These are phyloP conservation scores for Pseudognaphalium luteoalbum DNA, from an alignment of 129 eudicot genomes.

Conservation along the genomic window DNA sequence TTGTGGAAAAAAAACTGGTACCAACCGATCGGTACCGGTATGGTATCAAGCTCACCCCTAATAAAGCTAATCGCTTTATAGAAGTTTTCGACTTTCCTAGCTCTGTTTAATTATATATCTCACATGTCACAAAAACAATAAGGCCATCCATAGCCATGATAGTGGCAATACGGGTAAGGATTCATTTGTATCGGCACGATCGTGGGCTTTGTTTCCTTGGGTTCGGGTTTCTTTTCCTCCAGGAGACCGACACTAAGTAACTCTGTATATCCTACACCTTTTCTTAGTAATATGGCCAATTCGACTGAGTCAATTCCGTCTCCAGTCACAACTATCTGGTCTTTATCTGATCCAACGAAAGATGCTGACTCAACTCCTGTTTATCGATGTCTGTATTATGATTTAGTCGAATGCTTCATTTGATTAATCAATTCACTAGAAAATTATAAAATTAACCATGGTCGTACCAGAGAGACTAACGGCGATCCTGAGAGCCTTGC, in stretches of 20 bases:
- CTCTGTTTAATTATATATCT: too few species aligned
- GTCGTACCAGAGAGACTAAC: constrained; percentile 33
- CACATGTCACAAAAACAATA: too few species aligned
- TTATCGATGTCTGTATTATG: not conserved
- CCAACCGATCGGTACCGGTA: too few species aligned
- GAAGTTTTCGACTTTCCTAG: too few species aligned
- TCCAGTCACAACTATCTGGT: constrained; percentile 38
- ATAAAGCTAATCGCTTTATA: too few species aligned
- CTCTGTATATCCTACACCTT: constrained; percentile 31
- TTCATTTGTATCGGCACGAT: too few species aligned
- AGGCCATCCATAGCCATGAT: too few species aligned
- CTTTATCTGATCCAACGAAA: constrained; percentile 27
- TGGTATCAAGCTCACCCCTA: too few species aligned
- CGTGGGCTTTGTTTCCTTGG: constrained; percentile 3
- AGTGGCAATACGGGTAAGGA: too few species aligned
- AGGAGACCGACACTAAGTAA: constrained; percentile 33
- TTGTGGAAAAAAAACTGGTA: too few species aligned
- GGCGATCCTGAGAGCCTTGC: constrained; percentile 34
- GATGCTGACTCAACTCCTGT: constrained; percentile 42
- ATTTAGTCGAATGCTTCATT: not conserved
- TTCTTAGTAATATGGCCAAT: constrained; percentile 29
- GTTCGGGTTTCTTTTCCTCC: constrained; percentile 25
- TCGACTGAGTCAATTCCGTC: constrained; percentile 38
- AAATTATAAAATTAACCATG: not conserved
- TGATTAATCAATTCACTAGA: too few species aligned